These are phyloP conservation scores for Hamamelis virginiana DNA, from an alignment of 164 flowering plant species.

Conservation along the genomic window DNA sequence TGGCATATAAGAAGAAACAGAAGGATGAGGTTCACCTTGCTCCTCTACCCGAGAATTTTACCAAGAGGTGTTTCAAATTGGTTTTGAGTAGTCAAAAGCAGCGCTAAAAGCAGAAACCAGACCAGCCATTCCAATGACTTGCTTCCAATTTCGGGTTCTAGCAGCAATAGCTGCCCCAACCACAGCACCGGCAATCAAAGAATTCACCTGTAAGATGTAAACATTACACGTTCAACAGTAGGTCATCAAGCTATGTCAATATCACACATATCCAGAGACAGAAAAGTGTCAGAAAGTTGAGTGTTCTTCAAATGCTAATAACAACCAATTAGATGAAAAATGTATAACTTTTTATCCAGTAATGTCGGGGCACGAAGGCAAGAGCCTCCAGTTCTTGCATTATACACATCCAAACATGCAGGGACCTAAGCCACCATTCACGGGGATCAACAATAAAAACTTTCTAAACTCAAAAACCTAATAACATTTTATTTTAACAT, in stretches of 20 bases:
- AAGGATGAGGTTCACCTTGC: too few species aligned
- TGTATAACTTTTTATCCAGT: background rate
- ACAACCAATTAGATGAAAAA: background rate
- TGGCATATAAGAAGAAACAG: too few species aligned
- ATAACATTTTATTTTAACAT: too few species aligned
- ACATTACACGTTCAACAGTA: background rate
- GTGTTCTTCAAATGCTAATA: background rate
- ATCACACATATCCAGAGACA: background rate
- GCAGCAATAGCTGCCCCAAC: slow-evolving; percentile 75
- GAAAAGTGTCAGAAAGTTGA: too few species aligned
- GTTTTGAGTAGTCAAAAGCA: slow-evolving; percentile 44
- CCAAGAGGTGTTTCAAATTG: slow-evolving; percentile 19
- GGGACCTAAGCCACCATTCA: background rate
- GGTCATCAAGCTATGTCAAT: background rate
- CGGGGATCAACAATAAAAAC: background rate
- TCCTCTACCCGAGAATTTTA: too few species aligned
- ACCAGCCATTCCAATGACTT: slow-evolving; percentile 52
- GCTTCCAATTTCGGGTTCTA: slow-evolving; percentile 57
- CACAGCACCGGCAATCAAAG: slow-evolving; percentile 66
- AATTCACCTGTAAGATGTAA: slow-evolving; percentile 54
- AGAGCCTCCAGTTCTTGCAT: background rate
- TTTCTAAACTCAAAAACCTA: too few species aligned
- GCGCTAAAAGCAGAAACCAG: slow-evolving; percentile 48
- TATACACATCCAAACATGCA: background rate
- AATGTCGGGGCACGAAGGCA: background rate